Percentiles rank a stretch among this genome's conserved stretches.
Conservation (phyloP, 2,329 filamentous ascomycete species). For the Alternaria arborescens region DNA sequence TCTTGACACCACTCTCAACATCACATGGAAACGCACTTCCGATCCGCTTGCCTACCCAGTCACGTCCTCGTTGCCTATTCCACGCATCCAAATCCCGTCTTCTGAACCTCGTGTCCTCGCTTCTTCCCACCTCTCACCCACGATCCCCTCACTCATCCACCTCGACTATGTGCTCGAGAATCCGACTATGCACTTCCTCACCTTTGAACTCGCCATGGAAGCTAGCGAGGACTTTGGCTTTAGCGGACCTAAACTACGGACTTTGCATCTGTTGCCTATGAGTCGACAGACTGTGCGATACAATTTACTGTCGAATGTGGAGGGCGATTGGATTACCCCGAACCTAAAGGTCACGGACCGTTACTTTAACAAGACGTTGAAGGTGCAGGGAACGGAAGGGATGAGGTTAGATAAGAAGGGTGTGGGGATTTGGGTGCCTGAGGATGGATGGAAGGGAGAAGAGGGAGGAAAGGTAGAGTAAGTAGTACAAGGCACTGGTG, state of each 20-base stretch:
- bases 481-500: background rate
- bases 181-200: conserved; percentile 91
- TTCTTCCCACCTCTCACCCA: conserved; percentile 51
- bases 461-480: background rate
- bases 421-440: conserved; percentile 51
- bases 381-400: conserved; percentile 79
- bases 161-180: conserved; percentile 84
- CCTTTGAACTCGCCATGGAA: conserved; percentile 92
- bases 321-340: conserved; percentile 74
- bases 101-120: conserved; percentile 85
- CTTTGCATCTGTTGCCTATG: conserved; percentile 82
- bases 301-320: conserved; percentile 71
- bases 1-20: conserved; percentile 76
- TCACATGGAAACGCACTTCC: conserved; percentile 75
- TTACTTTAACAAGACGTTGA: conserved; percentile 91
- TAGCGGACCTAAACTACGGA: conserved; percentile 82
- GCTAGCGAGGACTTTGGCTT: conserved; percentile 93
- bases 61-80: conserved; percentile 73
- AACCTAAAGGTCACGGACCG: conserved; percentile 82
- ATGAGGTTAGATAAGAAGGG: conserved; percentile 66
- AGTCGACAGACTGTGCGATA: conserved; percentile 79
- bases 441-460: conserved; percentile 9
- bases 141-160: conserved; percentile 38
- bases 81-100: conserved; percentile 80
- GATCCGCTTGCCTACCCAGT: conserved; percentile 41